These are phyloP conservation scores for Mycena latifolia DNA, from an alignment of 768 basidiomycete species.

Conservation along the genomic window DNA sequence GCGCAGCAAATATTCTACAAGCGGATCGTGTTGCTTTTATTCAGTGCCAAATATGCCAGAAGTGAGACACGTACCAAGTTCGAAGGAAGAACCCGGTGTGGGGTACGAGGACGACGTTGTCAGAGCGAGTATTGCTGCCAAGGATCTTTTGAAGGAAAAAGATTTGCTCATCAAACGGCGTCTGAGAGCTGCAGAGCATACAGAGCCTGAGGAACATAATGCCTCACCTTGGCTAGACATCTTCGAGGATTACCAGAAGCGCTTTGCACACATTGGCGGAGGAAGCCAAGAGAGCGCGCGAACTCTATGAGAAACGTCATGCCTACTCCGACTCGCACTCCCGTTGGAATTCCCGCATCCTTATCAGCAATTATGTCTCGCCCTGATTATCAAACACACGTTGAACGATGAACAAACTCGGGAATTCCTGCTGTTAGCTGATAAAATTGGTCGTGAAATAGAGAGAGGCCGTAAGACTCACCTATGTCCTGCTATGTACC, in stretches of 20 bases:
- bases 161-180: conserved; percentile 11
- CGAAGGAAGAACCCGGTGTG: conserved; percentile 7
- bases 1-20: conserved; percentile 8
- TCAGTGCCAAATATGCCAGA: neutral
- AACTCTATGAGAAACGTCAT: neutral
- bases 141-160: conserved; percentile 5
- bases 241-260: neutral
- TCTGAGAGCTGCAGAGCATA: conserved; percentile 8
- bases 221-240: neutral
- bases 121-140: conserved; percentile 6
- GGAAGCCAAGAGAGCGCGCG: conserved; percentile 12
- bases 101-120: conserved; percentile 10
- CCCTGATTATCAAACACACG: conserved; percentile 13
- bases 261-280: conserved; percentile 32
- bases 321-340: neutral
- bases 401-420: conserved; percentile 21
- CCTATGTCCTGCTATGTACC: conserved; percentile 25
- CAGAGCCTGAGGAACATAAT: conserved; percentile 2
- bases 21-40: conserved; percentile 10
- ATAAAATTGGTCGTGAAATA: conserved; percentile 14
- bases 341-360: conserved; percentile 10
- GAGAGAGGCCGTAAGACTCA: neutral
- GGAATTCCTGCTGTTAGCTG: conserved; percentile 9
- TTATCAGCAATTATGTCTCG: conserved; percentile 16
- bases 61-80: neutral